Base-by-base conservation (phyloP, 306 rosid species). In the Rosa chinensis region DNA sequence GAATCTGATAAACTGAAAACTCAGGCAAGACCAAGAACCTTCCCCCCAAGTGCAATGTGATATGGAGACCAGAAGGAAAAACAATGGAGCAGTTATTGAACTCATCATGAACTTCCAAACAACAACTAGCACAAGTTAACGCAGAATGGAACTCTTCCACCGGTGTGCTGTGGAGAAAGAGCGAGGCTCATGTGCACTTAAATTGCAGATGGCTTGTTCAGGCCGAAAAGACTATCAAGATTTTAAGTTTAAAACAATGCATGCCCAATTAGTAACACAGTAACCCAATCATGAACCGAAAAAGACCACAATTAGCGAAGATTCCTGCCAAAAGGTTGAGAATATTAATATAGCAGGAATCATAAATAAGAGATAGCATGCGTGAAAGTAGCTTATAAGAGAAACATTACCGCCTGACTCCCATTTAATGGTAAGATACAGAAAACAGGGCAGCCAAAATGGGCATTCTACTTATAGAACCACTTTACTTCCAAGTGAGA, bases 251-350 rank as follows among this genome's bases (percentile, higher is more conserved):
- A 85, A 91, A 91, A 87, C 85, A 88, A 90, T 76, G 89, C 89
- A 86, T 86, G 90, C 62, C 94, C 91, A 89, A 78, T 75, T 89
- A 91, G 93, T 89, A 91, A 90, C 88, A 90, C 89, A 89, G 90
- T 85, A 90, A 89, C 86, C 91, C 94, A 89, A 88, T 79, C 89
- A 87, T 77, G 95, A 79, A 88, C 85, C 95, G 91, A 90, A 88
- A 86, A 92, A 78, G 92, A 90, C 83, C 98, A 91, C 84, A 92
- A 75, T 81, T 84, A 87, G 90, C 92, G 87, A 88, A 82, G 83
- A 80, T 84, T 88, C 98, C 99, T 96, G 98, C 97, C 97, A 96
- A 89, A 93, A 96, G 88, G 92, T 91, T 88, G 86, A 89, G 74
- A 73, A 80, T 70, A 93, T 93, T 84, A 96, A 88, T 91, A 83